These are phyloP conservation scores for Kluyveromyces aestuarii DNA, from an alignment of 805 yeast species.

Conservation along the genomic window DNA sequence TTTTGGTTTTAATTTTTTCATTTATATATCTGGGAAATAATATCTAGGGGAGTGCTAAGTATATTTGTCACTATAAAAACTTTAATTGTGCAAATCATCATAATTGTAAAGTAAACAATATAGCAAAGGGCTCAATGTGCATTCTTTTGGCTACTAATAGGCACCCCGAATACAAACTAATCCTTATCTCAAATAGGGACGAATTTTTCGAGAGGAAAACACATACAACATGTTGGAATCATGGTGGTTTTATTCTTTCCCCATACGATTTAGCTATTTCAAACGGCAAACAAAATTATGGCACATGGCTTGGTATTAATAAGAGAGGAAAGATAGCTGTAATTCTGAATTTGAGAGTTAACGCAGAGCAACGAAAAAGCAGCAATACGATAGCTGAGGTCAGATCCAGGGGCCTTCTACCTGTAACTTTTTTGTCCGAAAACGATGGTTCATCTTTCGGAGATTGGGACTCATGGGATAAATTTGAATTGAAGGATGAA, in stretches of 20 bases:
- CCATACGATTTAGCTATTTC: conserved; percentile 60
- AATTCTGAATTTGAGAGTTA: conserved; percentile 56
- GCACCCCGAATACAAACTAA: conserved; percentile 67
- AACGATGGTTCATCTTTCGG: conserved; percentile 9
- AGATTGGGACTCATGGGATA: conserved; percentile 22
- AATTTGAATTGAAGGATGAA: conserved; percentile 15
- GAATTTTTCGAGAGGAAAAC: conserved; percentile 76
- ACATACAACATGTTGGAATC: conserved; percentile 38
- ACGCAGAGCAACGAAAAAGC: conserved; percentile 11
- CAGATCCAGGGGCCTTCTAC: conserved; percentile 39
- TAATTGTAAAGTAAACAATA: not conserved
- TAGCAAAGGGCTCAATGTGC: conserved; percentile 49
- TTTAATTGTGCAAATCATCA: not conserved
- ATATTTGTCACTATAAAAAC: not conserved
- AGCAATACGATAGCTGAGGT: conserved; percentile 1
- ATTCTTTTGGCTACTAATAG: conserved; percentile 57
- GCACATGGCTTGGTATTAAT: conserved; percentile 86
- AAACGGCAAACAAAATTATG: conserved; percentile 42
- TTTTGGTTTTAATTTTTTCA: too few relatives aligned
- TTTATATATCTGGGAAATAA: too few relatives aligned
- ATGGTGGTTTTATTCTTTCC: conserved; percentile 35
- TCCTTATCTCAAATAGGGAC: conserved; percentile 78
- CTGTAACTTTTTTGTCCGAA: conserved; percentile 32
- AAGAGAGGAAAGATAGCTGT: conserved; percentile 54
- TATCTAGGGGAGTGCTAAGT: too few relatives aligned